Percentiles rank a stretch among this genome's conserved stretches.
Conservation (phyloP, 176 grass and related monocot genomes). For the Eragrostis curvula region DNA sequence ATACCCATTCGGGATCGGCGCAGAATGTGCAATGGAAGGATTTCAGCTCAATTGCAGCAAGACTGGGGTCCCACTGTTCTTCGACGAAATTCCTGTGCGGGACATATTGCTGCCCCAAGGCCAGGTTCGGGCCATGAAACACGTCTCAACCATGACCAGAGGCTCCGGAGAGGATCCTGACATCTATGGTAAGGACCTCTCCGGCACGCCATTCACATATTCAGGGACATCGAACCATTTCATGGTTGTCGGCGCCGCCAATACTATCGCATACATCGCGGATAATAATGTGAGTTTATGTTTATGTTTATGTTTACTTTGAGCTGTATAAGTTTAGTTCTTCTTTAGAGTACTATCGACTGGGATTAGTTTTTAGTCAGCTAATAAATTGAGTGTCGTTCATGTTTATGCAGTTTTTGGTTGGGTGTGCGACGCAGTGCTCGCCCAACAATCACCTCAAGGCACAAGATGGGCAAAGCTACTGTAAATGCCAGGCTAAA, state of each 20-base stretch:
- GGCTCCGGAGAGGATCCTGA: not conserved
- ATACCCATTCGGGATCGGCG: constrained; percentile 14
- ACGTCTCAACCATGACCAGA: not conserved
- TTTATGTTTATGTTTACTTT: not conserved
- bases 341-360: not conserved
- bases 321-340: not conserved
- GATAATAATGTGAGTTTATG: not conserved
- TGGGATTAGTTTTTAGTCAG: not conserved
- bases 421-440: not conserved
- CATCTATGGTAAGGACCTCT: not conserved
- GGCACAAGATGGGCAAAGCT: constrained; percentile 20
- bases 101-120: constrained; percentile 22
- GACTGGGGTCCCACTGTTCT: not conserved
- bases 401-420: constrained; percentile 2
- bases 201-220: not conserved
- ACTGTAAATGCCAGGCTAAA: constrained; percentile 30
- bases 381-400: not conserved
- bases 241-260: constrained; percentile 10
- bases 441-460: not conserved
- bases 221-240: constrained; percentile 3
- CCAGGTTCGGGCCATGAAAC: not conserved
- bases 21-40: constrained; percentile 16
- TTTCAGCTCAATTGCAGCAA: constrained; percentile 11
- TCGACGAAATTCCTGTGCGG: not conserved
- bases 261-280: not conserved